Base-by-base conservation (phyloP, 352 stramenopile species). In the Globisporangium cederbergense region DNA sequence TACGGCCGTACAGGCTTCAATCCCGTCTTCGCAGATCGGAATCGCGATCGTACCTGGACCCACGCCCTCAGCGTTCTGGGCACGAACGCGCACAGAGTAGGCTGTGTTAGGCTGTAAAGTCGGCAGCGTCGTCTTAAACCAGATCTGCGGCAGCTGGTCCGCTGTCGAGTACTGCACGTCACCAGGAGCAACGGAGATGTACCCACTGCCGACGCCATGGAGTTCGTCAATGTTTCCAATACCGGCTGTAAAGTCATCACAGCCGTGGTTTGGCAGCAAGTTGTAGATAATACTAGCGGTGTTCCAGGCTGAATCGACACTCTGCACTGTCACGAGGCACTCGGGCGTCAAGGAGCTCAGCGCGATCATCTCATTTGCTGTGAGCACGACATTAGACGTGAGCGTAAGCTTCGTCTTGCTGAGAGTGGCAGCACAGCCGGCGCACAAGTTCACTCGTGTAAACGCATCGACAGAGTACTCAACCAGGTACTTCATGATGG, bases 21-120 rank as follows among this genome's bases (percentile, higher is more conserved):
- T 84, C 8, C 77, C 83, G n/a, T 69, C 68, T 51, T 96, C 83
- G 58, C 96, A 98, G 6, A 94, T 89, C 2, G 95, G 91, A 1
- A 84, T 83, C 14, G 93, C 92, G 43, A 87, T 52, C 2, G 73
- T 78, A 5, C 67, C 58, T 7, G 70, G 50, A n/a, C 87, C 79
- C 45, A 92, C 77, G 0, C 92, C 92, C 68, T 97, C 86, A 4
- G 79, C 68, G 68, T 98, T 98, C 16, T 89, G 79, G 0, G 90
- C 86, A 9, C 88, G 88, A 25, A 98, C 78, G 1, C 85, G 83
- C 18, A 97, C 72, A 7, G 75, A 79, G 71, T 97, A 98, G n/a
- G 65, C 52, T 0, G 63, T 87, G 50, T 86, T 90, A 0, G 86
- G 61, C 3, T 62, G 68, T 1, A 93, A 64, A 1, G 65, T 51